Conservation (phyloP, 768 basidiomycete genomes). For the Multifurca ochricompacta region DNA sequence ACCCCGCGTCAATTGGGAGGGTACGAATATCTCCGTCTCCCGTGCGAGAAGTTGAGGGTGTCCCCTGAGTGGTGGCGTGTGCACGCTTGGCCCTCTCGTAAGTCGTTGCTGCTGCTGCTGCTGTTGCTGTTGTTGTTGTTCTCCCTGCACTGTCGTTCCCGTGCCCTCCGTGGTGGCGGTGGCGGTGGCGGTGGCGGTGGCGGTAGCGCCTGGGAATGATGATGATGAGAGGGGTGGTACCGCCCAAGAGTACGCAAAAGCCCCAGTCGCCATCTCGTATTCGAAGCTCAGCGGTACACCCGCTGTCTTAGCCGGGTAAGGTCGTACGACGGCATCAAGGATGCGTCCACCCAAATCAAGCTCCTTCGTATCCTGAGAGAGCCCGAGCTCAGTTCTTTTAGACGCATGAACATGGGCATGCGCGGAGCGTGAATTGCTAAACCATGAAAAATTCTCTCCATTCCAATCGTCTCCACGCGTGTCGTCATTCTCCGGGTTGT, state of each 20-base stretch:
- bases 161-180: too few relatives aligned
- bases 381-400: slow-evolving; percentile 33
- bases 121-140: background rate
- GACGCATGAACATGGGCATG: slow-evolving; percentile 47
- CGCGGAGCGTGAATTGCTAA: slow-evolving; percentile 53
- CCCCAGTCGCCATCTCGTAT: slow-evolving; percentile 72
- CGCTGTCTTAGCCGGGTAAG: slow-evolving; percentile 85
- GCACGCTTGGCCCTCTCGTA: slow-evolving; percentile 22
- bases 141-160: too few relatives aligned
- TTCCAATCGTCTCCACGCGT: slow-evolving; percentile 83
- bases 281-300: slow-evolving; percentile 69
- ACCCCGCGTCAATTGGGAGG: slow-evolving; percentile 50
- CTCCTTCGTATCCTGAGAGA: slow-evolving; percentile 54
- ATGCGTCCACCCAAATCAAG: slow-evolving; percentile 81
- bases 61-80: slow-evolving; percentile 34
- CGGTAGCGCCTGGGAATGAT: background rate
- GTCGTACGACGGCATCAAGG: slow-evolving; percentile 72
- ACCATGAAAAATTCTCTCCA: slow-evolving; percentile 97
- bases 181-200: too few relatives aligned
- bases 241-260: slow-evolving; percentile 59
- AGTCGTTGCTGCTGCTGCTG: background rate
- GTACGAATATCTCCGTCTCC: slow-evolving; percentile 81
- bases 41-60: slow-evolving; percentile 38
- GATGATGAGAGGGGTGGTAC: slow-evolving; percentile 29
- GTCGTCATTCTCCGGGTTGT: slow-evolving; percentile 85